phyloP scores from a whole-genome alignment of 2,329 filamentous ascomycete species.

The Diaporthe sp. region DNA sequence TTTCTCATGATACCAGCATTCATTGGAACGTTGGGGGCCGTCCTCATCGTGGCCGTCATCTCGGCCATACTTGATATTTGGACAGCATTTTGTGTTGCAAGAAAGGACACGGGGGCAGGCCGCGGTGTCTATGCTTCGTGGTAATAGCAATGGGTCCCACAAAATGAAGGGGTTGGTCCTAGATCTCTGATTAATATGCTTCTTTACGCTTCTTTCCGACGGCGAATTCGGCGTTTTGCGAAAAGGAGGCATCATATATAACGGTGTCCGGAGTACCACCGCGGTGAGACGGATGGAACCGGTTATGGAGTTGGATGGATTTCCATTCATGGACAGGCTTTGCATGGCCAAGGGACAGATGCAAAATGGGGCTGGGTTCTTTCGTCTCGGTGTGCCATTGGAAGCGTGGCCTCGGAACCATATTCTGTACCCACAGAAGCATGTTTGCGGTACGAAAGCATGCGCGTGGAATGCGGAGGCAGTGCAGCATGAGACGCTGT shows the following conservation, averaged over 20 bases:
- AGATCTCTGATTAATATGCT: slow-evolving; percentile 34
- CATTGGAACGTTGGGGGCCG: slow-evolving; percentile 24
- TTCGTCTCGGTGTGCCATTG: slow-evolving; percentile 9
- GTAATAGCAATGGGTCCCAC: slow-evolving; percentile 38
- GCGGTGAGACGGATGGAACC: slow-evolving; percentile 25
- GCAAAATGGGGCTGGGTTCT: slow-evolving; percentile 8
- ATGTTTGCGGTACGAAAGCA: neutral
- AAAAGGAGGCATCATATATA: slow-evolving; percentile 39
- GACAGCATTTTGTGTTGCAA: slow-evolving; percentile 36
- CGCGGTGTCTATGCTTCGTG: slow-evolving; percentile 34
- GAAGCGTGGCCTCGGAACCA: neutral
- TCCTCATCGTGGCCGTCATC: slow-evolving; percentile 31
- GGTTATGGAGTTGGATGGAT: slow-evolving; percentile 38
- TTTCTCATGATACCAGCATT: slow-evolving; percentile 36
- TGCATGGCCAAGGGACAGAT: slow-evolving; percentile 10
- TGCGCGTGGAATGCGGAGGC: slow-evolving; percentile 9
- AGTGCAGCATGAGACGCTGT: slow-evolving; percentile 15
- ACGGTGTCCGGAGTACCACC: slow-evolving; percentile 39
- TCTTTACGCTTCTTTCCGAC: slow-evolving; percentile 7
- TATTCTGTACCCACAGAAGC: slow-evolving; percentile 2
- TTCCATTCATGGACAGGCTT: slow-evolving; percentile 31
- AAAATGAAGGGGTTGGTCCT: slow-evolving; percentile 36
- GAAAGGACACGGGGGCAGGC: slow-evolving; percentile 33
- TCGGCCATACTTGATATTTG: slow-evolving; percentile 33
- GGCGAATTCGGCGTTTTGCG: slow-evolving; percentile 37